Percentiles rank a stretch among this genome's conserved stretches.
Evolutionary conservation across 306 rosid genomes (phyloP).

Genomic region (Cicer cuneatum): DNA sequence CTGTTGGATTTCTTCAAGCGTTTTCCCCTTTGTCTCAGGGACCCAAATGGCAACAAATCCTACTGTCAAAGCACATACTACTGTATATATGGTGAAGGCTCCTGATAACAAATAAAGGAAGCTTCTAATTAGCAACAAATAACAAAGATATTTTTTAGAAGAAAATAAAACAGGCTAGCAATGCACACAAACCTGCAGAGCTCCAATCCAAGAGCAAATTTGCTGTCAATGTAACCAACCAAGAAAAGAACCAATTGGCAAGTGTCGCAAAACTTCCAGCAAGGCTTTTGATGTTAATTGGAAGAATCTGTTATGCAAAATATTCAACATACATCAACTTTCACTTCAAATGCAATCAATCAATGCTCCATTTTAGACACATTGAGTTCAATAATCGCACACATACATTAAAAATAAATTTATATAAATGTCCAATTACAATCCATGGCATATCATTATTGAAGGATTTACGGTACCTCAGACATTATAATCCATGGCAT

Average conservation of each 20-base stretch:
- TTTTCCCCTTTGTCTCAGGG: constrained; percentile 93
- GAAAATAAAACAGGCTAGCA: constrained; percentile 10
- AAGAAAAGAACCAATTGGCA: constrained; percentile 81
- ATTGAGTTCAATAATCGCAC: not conserved
- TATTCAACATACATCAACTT: constrained; percentile 32
- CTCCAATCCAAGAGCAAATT: constrained; percentile 90
- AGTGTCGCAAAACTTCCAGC: constrained; percentile 98
- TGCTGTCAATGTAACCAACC: constrained; percentile 82
- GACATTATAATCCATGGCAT: constrained; percentile 99
- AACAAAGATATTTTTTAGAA: not conserved
- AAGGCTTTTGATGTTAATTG: constrained; percentile 82
- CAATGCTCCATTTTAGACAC: constrained; percentile 13
- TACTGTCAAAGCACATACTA: constrained; percentile 65
- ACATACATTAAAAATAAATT: too few relatives aligned
- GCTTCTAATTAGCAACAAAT: constrained; percentile 38
- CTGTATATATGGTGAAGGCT: constrained; percentile 79
- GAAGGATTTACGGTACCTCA: constrained; percentile 63
- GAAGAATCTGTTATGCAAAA: constrained; percentile 76
- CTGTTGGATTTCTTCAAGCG: constrained; percentile 88
- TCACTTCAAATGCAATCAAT: constrained; percentile 29
- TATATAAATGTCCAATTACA: not conserved
- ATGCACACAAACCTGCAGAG: constrained; percentile 71
- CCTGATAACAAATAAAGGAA: constrained; percentile 60
- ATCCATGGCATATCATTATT: not conserved
- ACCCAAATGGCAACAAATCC: constrained; percentile 78